Base-by-base conservation (phyloP, 257 asterid genomes). In the Solanum chiquidenum region DNA sequence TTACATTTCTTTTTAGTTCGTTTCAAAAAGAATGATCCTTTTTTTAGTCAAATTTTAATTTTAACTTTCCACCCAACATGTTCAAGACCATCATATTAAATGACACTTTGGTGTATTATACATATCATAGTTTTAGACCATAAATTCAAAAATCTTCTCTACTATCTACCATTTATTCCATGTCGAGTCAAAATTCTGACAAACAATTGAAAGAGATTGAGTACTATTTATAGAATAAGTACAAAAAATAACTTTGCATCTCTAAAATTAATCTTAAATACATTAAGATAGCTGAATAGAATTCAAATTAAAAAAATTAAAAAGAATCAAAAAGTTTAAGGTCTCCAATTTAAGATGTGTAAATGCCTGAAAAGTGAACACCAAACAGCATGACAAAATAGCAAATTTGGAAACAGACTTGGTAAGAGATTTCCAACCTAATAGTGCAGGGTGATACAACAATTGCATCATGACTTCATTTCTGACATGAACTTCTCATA, bases 401-500 rank as follows among this genome's bases (percentile, higher is more conserved):
- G 46, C 11, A 40, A 34, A 42, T 31, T 44, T 69, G 44, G n/a
- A 52, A 29, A 23, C 16, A 87, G 64, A 77, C 23, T 85, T 25
- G 52, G 34, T 46, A 83, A 86, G 87, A 90, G 94, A 95, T 95
- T 90, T 80, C 13, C 87, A 49, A 77, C 87, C 69, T 52, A 80
- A 64, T 80, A 5, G 9, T 46, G 68, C 79, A 73, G 73, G 55
- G 86, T 68, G 87, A 38, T 11, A 8, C 55, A 66, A 72, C 46
- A 83, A 44, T 60, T 71, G 86, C 55, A 52, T 86, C 82, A 35
- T 93, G 89, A 94, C 91, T 95, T 93, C 97, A 95, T 93, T 89
- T 97, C 99, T 20, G 98, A 95, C 98, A 97, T 95, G 95, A 97
- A 97, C 92, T 94, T 97, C 92, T 95, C 99, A 87, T 95, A 97